Evolutionary conservation across 495 filamentous ascomycete genomes (phyloP).

Genomic region (Penicillium paradoxum): DNA sequence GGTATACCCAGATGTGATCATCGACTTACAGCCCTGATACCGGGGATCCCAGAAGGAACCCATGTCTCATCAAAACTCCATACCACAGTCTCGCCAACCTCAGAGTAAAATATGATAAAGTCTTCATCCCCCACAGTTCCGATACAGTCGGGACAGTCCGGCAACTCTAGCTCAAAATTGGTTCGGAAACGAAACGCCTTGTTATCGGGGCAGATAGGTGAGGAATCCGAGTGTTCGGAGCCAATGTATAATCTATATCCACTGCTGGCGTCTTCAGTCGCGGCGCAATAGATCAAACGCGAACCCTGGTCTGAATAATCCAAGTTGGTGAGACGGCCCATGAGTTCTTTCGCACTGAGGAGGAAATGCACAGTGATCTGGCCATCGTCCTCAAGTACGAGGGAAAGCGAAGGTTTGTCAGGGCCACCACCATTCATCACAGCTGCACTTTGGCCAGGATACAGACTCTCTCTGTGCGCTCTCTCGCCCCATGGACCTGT

Average conservation of each 20-base stretch:
- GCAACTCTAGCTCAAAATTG: too few relatives aligned
- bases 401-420: too few relatives aligned
- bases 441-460: neutral
- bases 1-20: too few relatives aligned
- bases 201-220: neutral
- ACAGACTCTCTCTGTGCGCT: neutral
- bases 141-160: neutral
- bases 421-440: neutral
- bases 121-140: slow-evolving; percentile 3
- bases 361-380: neutral
- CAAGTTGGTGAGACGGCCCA: neutral
- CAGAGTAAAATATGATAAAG: neutral
- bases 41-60: neutral
- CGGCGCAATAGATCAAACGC: neutral
- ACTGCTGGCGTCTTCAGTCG: neutral
- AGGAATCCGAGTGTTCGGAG: neutral
- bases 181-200: neutral
- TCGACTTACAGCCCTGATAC: too few relatives aligned
- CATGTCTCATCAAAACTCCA: slow-evolving; percentile 12
- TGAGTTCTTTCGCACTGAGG: neutral
- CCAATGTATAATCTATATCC: neutral
- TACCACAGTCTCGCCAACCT: neutral
- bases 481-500: too few relatives aligned
- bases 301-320: neutral
- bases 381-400: neutral